These are phyloP conservation scores for Termitomyces sp. DNA, from an alignment of 768 basidiomycete species.

Conservation along the genomic window DNA sequence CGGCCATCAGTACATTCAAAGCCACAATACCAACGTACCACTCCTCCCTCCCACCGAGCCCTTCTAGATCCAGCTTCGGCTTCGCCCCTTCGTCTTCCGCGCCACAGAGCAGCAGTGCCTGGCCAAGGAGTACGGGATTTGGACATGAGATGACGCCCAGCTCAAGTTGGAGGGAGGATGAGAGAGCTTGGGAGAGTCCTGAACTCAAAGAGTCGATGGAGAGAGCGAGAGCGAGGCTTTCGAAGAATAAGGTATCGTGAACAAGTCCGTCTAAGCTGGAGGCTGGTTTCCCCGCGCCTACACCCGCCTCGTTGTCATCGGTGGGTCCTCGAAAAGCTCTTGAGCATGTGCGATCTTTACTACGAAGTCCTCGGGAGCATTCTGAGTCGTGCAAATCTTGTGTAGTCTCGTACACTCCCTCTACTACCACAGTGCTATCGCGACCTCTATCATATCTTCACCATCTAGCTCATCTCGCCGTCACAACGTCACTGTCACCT, in stretches of 20 bases:
- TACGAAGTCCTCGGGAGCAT: neutral
- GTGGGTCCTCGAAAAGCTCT: neutral
- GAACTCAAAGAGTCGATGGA: conserved; percentile 72
- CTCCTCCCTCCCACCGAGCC: conserved; percentile 19
- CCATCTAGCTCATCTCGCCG: neutral
- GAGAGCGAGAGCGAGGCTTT: conserved; percentile 32
- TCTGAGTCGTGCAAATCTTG: neutral
- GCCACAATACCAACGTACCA: conserved; percentile 9
- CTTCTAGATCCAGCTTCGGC: conserved; percentile 5
- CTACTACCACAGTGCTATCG: neutral
- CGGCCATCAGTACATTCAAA: neutral
- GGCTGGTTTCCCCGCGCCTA: neutral
- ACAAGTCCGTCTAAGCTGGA: neutral
- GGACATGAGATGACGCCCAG: conserved; percentile 19
- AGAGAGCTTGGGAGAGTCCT: conserved; percentile 50
- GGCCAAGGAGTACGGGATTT: conserved; percentile 17
- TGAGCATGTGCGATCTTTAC: neutral
- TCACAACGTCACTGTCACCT: too few relatives aligned
- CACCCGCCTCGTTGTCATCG: neutral
- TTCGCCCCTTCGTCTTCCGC: conserved; percentile 7
- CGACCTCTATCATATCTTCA: neutral
- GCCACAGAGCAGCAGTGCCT: conserved; percentile 13
- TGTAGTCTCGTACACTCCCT: neutral
- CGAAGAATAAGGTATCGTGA: neutral
- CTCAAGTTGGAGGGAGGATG: conserved; percentile 37